Conservation (phyloP, 176 grass and related monocot genomes). For the Coix lacrymajobi region DNA sequence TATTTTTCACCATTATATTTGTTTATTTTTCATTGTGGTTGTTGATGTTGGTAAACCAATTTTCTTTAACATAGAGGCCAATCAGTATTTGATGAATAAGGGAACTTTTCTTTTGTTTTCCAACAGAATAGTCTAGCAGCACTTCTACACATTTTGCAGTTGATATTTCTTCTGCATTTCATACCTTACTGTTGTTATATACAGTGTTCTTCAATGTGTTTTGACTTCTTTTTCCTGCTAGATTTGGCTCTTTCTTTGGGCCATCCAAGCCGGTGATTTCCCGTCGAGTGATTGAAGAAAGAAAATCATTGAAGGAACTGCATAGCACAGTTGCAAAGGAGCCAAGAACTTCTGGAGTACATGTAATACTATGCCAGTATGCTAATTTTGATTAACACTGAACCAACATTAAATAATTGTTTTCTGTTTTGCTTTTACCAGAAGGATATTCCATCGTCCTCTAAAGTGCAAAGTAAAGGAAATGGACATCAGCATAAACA, state of each 20-base stretch:
- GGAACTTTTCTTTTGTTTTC: background rate
- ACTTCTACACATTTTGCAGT: background rate
- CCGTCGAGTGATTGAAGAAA: constrained; percentile 89
- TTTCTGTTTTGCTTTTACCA: constrained; percentile 18
- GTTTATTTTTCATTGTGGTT: background rate
- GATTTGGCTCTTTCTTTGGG: constrained; percentile 98
- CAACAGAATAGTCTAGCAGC: background rate
- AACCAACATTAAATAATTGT: constrained; percentile 5
- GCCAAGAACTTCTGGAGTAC: constrained; percentile 35
- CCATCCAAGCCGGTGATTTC: constrained; percentile 87
- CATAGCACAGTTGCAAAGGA: constrained; percentile 37
- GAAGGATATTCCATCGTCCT: constrained; percentile 53
- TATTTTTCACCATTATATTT: background rate
- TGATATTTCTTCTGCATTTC: background rate
- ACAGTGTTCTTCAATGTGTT: background rate
- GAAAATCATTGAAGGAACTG: constrained; percentile 66
- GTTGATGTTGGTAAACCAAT: background rate
- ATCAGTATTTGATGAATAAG: background rate
- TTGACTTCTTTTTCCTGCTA: constrained; percentile 15
- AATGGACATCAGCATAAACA: constrained; percentile 49
- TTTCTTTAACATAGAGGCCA: background rate
- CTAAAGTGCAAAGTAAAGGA: constrained; percentile 39
- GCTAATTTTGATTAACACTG: background rate
- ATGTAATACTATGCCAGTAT: constrained; percentile 9
- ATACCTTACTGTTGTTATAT: background rate